Conservation (phyloP, 352 stramenopile species). For the Phytophthora pseudosyringae region DNA sequence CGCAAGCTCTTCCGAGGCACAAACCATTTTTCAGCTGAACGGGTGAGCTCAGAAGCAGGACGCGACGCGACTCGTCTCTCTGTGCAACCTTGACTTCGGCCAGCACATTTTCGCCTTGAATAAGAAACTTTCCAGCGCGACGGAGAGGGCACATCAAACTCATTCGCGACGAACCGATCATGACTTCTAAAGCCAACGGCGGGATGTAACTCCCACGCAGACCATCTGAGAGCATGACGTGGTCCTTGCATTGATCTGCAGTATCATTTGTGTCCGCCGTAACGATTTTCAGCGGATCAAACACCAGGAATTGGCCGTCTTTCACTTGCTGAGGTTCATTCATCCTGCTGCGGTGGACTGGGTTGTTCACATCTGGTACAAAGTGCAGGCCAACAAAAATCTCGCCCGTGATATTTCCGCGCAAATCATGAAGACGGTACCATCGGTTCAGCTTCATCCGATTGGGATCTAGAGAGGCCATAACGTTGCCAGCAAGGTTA, state of each 20-base stretch:
- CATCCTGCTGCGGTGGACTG: slow-evolving; percentile 34
- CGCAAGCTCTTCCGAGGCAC: slow-evolving; percentile 3
- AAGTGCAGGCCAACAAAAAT: slow-evolving; percentile 88
- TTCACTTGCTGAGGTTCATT: slow-evolving; percentile 79
- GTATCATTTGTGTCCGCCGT: slow-evolving; percentile 50
- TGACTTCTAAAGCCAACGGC: slow-evolving; percentile 83
- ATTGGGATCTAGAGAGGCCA: slow-evolving; percentile 67
- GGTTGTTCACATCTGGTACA: slow-evolving; percentile 48
- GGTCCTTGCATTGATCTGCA: slow-evolving; percentile 51
- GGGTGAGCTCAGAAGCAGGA: slow-evolving; percentile 85
- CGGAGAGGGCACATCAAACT: slow-evolving; percentile 86
- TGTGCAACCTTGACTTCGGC: slow-evolving; percentile 91
- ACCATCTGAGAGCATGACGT: slow-evolving; percentile 78
- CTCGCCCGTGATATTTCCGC: slow-evolving; percentile 82
- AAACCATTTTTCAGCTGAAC: slow-evolving; percentile 90
- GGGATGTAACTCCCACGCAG: slow-evolving; percentile 85
- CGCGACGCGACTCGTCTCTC: slow-evolving; percentile 82
- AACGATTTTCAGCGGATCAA: slow-evolving; percentile 88
- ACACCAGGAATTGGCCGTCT: slow-evolving; percentile 85
- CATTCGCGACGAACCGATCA: slow-evolving; percentile 71
- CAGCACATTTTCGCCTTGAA: slow-evolving; percentile 85
- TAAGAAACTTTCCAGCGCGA: slow-evolving; percentile 87
- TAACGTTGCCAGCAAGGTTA: slow-evolving; percentile 87
- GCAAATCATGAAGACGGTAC: slow-evolving; percentile 83
- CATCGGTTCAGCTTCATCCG: slow-evolving; percentile 80